These are phyloP conservation scores for Emericellopsis cladophorae DNA, from an alignment of 2,329 filamentous ascomycete species.

Conservation along the genomic window DNA sequence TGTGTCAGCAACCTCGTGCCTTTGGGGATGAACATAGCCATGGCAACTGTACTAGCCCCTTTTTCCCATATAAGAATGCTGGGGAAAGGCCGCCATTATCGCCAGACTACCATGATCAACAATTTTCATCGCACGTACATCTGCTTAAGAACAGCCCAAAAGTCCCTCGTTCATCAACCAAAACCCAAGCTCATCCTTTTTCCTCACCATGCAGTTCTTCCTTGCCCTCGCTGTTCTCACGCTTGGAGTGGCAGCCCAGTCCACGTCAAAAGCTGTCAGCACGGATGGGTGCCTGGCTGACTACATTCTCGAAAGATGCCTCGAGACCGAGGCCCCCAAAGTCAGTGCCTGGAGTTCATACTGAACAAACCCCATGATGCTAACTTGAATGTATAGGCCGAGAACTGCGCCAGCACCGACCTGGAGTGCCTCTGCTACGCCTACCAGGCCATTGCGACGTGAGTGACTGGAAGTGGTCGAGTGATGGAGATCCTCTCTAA, in stretches of 20 bases:
- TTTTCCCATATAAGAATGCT: not conserved
- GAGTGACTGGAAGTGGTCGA: slow-evolving; percentile 10
- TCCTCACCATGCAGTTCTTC: slow-evolving; percentile 31
- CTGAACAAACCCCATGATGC: not conserved
- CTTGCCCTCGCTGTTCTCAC: slow-evolving; percentile 25
- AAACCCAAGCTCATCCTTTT: slow-evolving; percentile 17
- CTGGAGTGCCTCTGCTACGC: slow-evolving; percentile 33
- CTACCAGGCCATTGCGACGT: slow-evolving; percentile 32
- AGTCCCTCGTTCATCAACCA: not conserved
- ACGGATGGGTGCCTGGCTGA: slow-evolving; percentile 25
- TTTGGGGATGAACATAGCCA: not conserved
- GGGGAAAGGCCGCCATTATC: too few relatives aligned
- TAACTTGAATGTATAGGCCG: slow-evolving; percentile 12
- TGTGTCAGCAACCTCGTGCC: too few relatives aligned
- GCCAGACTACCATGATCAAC: too few relatives aligned
- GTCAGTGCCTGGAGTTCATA: slow-evolving; percentile 7
- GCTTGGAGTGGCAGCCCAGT: slow-evolving; percentile 19
- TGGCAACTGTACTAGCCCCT: not conserved
- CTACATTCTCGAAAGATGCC: slow-evolving; percentile 32
- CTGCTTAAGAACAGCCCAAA: too few relatives aligned
- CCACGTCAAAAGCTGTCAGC: slow-evolving; percentile 10
- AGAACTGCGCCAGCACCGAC: slow-evolving; percentile 24
- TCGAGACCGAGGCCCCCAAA: slow-evolving; percentile 25
- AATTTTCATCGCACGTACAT: too few relatives aligned
- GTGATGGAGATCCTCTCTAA: slow-evolving; percentile 1